Base-by-base conservation (phyloP, 768 basidiomycete genomes). In the Pisolithus marmoratus region DNA sequence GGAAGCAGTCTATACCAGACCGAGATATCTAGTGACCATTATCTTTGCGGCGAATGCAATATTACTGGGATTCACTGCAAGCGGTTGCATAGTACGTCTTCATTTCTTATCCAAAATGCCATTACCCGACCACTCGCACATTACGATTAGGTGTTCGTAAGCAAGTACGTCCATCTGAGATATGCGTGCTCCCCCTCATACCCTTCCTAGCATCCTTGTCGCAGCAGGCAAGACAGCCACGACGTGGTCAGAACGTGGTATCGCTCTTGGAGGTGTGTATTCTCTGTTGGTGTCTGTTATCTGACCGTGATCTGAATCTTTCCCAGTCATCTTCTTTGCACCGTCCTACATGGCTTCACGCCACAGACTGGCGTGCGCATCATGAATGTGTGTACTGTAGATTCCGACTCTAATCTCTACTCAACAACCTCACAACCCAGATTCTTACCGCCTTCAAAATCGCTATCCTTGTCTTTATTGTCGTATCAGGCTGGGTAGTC, bases 401-500 rank as follows among this genome's bases (percentile, higher is more conserved):
- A 0, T n/a, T 46, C 7, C 34, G 12, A n/a, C 3, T 12, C 24
- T 19, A 17, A 20, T 37, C 23, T 26, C 12, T n/a, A n/a, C 24
- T 9, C 20, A 15, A 4, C 2, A 17, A 20, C 31, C 4, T 40
- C 15, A 8, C 8, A 23, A 2, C 22, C 17, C 31, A 81, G 81
- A 60, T 63, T 17, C 64, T 83, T 37, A 72, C 78, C 31, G 53
- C 79, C 23, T 80, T 82, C 70, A 83, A 83, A 60, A 74, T 78
- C 5, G 49, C 70, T 14, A 77, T 83, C 45, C 68, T 84, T 0
- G 23, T 78, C n/a, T 74, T 83, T 53, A 64, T 85, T 41, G 75
- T 81, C 1, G 63, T 83, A 38, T 76, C 80, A 4, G 81, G 82
- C 3, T 78, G 81, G 70, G 79, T 79, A 22, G 84, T 85, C 8